Conservation (phyloP, 2,329 filamentous ascomycete species). For the Teratosphaeria zuluensis region DNA sequence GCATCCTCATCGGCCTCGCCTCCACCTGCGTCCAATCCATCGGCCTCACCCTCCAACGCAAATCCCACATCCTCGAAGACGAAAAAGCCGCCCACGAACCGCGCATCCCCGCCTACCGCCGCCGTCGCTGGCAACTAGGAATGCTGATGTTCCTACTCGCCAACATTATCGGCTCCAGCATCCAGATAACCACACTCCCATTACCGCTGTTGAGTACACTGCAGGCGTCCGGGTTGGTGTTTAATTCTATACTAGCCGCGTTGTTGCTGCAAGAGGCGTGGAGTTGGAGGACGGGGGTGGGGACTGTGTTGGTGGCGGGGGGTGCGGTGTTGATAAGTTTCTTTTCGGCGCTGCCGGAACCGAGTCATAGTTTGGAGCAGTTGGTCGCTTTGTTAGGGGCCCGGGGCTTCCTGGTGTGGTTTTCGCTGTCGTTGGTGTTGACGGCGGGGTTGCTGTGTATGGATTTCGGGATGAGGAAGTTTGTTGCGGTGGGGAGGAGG, state of each 20-base stretch:
- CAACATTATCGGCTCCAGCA: slow-evolving; percentile 87
- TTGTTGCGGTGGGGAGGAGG: slow-evolving; percentile 20
- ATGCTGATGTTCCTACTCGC: slow-evolving; percentile 96
- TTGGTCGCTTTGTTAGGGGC: slow-evolving; percentile 66
- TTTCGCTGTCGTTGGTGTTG: slow-evolving; percentile 69
- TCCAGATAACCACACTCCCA: slow-evolving; percentile 93
- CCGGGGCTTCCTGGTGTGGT: slow-evolving; percentile 76
- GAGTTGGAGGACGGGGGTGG: slow-evolving; percentile 82
- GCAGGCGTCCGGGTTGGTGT: slow-evolving; percentile 90
- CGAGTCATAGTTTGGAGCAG: slow-evolving; percentile 78
- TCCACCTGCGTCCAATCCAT: slow-evolving; percentile 93
- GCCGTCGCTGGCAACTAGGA: slow-evolving; percentile 86
- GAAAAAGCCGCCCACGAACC: slow-evolving; percentile 72
- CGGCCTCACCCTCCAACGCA: slow-evolving; percentile 89
- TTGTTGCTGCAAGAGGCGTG: slow-evolving; percentile 89
- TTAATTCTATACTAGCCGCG: slow-evolving; percentile 97
- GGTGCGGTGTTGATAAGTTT: slow-evolving; percentile 88
- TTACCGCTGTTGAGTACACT: slow-evolving; percentile 89
- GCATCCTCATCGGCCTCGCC: slow-evolving; percentile 82
- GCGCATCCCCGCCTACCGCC: slow-evolving; percentile 76
- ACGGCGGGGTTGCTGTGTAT: slow-evolving; percentile 55
- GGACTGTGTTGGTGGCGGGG: slow-evolving; percentile 75
- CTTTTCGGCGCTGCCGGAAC: slow-evolving; percentile 89
- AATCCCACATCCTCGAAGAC: slow-evolving; percentile 96
- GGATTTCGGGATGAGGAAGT: slow-evolving; percentile 39